These are phyloP conservation scores for Fusarium solani-melongenae DNA, from an alignment of 2,329 filamentous ascomycete species.

Conservation along the genomic window DNA sequence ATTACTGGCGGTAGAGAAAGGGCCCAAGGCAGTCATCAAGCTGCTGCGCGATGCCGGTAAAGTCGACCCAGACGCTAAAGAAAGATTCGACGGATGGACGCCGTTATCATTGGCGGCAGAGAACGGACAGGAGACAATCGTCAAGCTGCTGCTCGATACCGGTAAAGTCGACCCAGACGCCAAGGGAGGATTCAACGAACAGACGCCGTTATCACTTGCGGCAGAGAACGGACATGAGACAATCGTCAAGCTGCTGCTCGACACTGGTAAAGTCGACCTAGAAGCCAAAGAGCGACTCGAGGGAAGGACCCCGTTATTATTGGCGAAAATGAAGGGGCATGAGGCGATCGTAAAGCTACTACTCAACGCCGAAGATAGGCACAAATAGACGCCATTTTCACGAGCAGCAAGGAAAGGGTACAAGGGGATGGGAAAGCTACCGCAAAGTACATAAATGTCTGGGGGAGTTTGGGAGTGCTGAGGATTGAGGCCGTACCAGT, in stretches of 20 bases:
- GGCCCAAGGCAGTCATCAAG: not conserved
- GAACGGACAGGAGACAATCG: not conserved
- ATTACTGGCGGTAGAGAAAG: not conserved
- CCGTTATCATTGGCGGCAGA: not conserved
- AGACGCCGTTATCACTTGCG: not conserved
- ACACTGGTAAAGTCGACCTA: not conserved
- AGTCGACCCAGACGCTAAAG: not conserved
- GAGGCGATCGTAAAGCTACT: no score
- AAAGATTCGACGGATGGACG: not conserved
- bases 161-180: not conserved
- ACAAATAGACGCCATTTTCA: not conserved
- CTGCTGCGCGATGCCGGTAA: rapidly evolving
- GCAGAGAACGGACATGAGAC: not conserved
- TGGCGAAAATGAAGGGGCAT: no score
- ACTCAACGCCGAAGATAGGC: not conserved
- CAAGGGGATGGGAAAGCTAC: not conserved
- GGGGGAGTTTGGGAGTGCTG: not conserved
- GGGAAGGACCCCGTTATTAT: no score
- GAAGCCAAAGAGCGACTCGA: no score
- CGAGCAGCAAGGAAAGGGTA: rapidly evolving
- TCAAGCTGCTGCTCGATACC: not conserved
- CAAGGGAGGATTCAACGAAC: not conserved
- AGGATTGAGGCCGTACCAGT: no score
- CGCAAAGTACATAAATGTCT: not conserved
- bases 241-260: no score